Conservation (phyloP, 331 rosid species). For the Arachis monticola region DNA sequence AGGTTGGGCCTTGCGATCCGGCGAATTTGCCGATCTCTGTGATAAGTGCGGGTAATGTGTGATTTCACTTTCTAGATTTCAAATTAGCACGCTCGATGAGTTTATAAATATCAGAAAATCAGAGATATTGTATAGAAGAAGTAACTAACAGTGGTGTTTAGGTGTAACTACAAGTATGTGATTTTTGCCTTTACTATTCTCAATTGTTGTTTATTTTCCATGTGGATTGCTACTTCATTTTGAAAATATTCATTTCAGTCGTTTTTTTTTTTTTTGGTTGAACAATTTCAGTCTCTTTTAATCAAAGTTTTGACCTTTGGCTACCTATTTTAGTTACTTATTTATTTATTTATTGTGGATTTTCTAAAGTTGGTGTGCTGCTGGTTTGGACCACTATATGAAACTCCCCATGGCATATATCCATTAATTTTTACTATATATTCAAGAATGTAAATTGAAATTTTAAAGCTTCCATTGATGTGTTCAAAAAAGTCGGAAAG, state of each 20-base stretch:
- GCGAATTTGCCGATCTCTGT: conserved; percentile 88
- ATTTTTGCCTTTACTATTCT: conserved; percentile 22
- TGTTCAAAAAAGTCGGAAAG: conserved; percentile 7
- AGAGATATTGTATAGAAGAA: conserved; percentile 29
- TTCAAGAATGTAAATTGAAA: conserved; percentile 18
- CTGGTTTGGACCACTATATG: conserved; percentile 19
- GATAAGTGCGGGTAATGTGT: conserved; percentile 90
- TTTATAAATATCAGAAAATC: neutral
- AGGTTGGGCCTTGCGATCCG: conserved; percentile 98
- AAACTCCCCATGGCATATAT: conserved; percentile 17
- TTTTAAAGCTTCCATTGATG: conserved; percentile 22
- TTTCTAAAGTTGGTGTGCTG: neutral
- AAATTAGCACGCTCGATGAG: conserved; percentile 10
- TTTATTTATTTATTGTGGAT: neutral
- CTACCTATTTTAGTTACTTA: neutral
- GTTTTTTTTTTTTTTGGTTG: too few relatives aligned
- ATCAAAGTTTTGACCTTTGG: conserved; percentile 33
- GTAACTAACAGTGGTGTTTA: conserved; percentile 12
- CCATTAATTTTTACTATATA: conserved; percentile 7
- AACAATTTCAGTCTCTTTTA: conserved; percentile 13
- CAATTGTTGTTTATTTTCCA: neutral
- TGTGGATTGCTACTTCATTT: neutral
- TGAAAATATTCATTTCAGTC: neutral
- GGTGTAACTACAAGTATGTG: conserved; percentile 7
- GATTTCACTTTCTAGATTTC: conserved; percentile 24